Percentiles rank a stretch among this genome's conserved stretches.
phyloP scores from a whole-genome alignment of 148 eudicot species.

The Nepenthes gracilis region DNA sequence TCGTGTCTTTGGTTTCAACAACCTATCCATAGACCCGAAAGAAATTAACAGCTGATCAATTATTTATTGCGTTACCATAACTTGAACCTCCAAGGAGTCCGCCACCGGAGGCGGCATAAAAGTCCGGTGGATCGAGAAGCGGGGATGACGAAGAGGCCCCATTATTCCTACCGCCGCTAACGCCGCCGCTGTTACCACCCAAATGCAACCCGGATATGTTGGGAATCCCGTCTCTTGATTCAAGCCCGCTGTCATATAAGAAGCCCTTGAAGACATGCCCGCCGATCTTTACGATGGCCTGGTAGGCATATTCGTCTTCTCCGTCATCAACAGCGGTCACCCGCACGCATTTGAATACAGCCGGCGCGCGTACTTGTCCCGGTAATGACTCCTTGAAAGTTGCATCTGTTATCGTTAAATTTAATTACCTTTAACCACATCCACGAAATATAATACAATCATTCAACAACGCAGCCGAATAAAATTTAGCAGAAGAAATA shows the following conservation, averaged over 20 bases:
- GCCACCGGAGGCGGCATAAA: conserved; percentile 39
- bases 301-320: conserved; percentile 79
- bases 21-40: too few species aligned
- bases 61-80: conserved; percentile 68
- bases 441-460: not conserved
- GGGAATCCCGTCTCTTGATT: conserved; percentile 53
- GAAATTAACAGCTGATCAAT: not conserved
- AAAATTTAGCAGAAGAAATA: not conserved
- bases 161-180: conserved; percentile 37
- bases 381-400: conserved; percentile 67
- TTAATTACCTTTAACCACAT: not conserved
- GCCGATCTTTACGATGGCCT: conserved; percentile 63
- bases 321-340: conserved; percentile 81
- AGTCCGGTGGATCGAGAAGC: conserved; percentile 34
- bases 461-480: not conserved
- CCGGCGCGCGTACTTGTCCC: conserved; percentile 75
- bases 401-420: conserved; percentile 29
- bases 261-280: conserved; percentile 93
- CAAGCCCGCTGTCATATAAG: conserved; percentile 76
- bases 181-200: conserved; percentile 29
- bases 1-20: too few species aligned
- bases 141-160: conserved; percentile 29
- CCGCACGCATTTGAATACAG: conserved; percentile 76
- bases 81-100: conserved; percentile 48
- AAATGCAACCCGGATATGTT: conserved; percentile 75